Base-by-base conservation (phyloP, 768 basidiomycete genomes). In the Mycena rebaudengoi region DNA sequence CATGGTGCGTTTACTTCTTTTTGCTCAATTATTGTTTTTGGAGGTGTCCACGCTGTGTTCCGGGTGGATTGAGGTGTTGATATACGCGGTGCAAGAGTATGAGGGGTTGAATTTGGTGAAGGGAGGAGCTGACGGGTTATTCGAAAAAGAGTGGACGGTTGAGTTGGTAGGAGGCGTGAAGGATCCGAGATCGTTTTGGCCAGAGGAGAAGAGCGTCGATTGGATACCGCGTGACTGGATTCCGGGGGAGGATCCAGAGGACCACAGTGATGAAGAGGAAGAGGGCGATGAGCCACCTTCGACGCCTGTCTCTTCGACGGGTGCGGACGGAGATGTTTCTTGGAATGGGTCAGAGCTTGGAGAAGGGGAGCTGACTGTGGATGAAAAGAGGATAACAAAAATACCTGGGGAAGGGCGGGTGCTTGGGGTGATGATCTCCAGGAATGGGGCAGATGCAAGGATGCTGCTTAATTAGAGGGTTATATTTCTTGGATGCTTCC, bases 31-130 rank as follows among this genome's bases (percentile, higher is more conserved):
- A n/a, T n/a, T n/a, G n/a, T n/a, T n/a, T n/a, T n/a, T n/a, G n/a
- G n/a, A n/a, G 0, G 74, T 90, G 49, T 73, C 83, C 0, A 66
- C 75, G 3, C 55, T 81, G 8, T 90, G 89, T 60, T 87, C 87
- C 8, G 89, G 88, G 0, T 87, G 84, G 83, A 78, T 89, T n/a
- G 87, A 88, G 65, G 62, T 83, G 16, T 71, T 89, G 25, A 70
- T 86, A 0, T 75, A 79, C 33, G 84, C 85, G 0, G 75, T 86
- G 4, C 83, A 85, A 37, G 73, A 76, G 32, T 78, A 80, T 28
- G 72, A 78, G 3, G 74, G 77, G 45, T 69, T 86, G 50, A 69
- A 70, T 16, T 65, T 86, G 66, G 78, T 78, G 70, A 74, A 74
- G 41, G 78, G 78, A 5, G 73, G 74, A 14, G 76, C 76, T 23